A percentile compares a stretch with the other conserved stretches of the same genome.
Evolutionary conservation across 2,329 filamentous ascomycete species (phyloP).

Genomic region (Aspergillus vadensis): DNA sequence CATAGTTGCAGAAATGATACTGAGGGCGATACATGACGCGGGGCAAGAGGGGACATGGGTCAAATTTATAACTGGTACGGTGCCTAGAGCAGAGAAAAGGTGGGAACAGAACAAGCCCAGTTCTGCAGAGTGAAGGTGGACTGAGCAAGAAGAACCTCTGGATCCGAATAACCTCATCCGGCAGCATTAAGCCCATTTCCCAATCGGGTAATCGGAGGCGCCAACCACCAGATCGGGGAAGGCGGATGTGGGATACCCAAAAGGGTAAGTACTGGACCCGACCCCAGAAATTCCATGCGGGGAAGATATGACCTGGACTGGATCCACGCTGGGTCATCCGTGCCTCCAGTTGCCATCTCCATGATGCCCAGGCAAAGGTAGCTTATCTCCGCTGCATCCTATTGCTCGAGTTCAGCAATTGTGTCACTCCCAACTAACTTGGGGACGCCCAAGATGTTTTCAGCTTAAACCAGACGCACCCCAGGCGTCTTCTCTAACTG

Average conservation of each 20-base stretch:
- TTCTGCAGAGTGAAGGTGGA: neutral
- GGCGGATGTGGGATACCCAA: neutral
- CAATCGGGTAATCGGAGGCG: constrained; percentile 21
- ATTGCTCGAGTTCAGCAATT: neutral
- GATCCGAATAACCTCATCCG: neutral
- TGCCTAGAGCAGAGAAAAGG: neutral
- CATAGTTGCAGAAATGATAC: constrained; percentile 22
- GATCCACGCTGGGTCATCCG: neutral
- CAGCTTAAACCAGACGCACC: neutral
- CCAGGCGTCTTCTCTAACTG: neutral
- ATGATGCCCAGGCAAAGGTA: neutral
- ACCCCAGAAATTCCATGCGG: neutral
- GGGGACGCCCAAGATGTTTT: neutral
- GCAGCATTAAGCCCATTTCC: constrained; percentile 14
- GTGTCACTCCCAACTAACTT: neutral
- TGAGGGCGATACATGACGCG: neutral
- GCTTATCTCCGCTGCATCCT: neutral
- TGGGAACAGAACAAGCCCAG: neutral
- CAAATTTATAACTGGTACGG: constrained; percentile 7
- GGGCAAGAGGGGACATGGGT: neutral
- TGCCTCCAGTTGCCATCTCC: constrained; percentile 2
- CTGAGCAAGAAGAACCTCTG: neutral
- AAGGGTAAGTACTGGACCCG: too few relatives aligned
- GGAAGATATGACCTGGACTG: neutral
- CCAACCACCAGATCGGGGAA: constrained; percentile 12